Percentiles rank a stretch among this genome's conserved stretches.
phyloP scores from a whole-genome alignment of 2,329 filamentous ascomycete species.

The Colletotrichum lupini region DNA sequence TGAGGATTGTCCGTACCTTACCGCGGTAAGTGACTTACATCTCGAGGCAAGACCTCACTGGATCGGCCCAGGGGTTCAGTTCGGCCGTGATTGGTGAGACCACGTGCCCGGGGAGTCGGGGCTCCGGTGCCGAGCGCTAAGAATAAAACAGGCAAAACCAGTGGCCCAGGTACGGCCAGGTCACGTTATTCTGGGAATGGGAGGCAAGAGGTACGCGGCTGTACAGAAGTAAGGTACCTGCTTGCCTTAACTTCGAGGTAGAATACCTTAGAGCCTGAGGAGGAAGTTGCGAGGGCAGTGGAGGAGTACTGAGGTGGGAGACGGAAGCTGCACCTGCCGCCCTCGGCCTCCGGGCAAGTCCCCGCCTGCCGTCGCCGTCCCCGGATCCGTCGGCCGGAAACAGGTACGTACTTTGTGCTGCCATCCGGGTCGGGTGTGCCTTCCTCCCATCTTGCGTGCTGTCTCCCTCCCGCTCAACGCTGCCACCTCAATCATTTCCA shows the following conservation, averaged over 20 bases:
- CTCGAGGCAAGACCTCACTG: neutral
- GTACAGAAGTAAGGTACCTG: too few relatives aligned
- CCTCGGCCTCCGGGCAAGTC: neutral
- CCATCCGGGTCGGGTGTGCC: neutral
- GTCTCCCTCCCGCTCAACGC: neutral
- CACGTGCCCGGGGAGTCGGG: conserved; percentile 18
- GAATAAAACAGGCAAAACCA: neutral
- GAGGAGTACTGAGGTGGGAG: neutral
- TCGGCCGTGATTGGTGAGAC: conserved; percentile 1
- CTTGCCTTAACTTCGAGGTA: neutral
- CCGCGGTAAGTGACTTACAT: too few relatives aligned
- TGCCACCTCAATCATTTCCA: too few relatives aligned
- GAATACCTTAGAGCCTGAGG: neutral
- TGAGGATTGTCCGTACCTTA: too few relatives aligned
- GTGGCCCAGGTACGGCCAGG: neutral
- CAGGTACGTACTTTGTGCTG: neutral
- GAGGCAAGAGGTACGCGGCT: neutral
- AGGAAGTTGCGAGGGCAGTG: neutral
- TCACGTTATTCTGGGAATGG: neutral
- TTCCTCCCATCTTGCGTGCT: neutral
- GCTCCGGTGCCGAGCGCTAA: neutral
- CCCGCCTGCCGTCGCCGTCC: neutral
- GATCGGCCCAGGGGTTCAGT: conserved; percentile 26
- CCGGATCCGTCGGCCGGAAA: neutral
- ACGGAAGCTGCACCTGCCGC: neutral